phyloP scores from a whole-genome alignment of 768 basidiomycete genomes.

The Leccinum longicurvipes region DNA sequence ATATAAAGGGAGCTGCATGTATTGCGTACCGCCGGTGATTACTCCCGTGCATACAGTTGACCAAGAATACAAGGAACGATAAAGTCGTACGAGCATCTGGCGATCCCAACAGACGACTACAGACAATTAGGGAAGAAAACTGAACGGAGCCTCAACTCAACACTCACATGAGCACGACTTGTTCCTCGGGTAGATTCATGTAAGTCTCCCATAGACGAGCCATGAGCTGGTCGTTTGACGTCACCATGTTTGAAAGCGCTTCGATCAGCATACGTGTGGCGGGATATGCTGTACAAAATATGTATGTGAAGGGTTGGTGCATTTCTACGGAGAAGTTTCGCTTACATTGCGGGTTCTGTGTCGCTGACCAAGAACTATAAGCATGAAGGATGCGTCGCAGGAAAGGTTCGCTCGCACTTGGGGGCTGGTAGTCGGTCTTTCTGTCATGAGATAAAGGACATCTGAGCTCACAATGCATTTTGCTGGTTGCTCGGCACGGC shows the following conservation, averaged over 20 bases:
- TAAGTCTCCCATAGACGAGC: constrained; percentile 62
- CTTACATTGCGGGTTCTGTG: constrained; percentile 60
- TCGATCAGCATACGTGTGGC: constrained; percentile 70
- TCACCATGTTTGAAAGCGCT: constrained; percentile 80
- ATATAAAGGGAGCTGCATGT: constrained; percentile 5
- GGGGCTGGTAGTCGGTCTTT: constrained; percentile 2
- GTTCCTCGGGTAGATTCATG: constrained; percentile 66
- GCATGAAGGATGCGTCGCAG: constrained; percentile 66
- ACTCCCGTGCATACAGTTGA: constrained; percentile 67
- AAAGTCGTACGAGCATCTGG: constrained; percentile 60
- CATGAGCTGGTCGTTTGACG: constrained; percentile 60
- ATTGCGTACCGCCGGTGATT: constrained; percentile 51
- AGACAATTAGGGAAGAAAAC: constrained; percentile 7
- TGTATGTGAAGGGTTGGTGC: background rate
- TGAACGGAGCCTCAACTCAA: constrained; percentile 12
- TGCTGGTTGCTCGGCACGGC: constrained; percentile 70
- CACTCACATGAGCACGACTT: constrained; percentile 70
- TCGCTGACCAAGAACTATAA: constrained; percentile 73
- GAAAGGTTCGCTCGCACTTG: constrained; percentile 67
- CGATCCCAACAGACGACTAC: constrained; percentile 59
- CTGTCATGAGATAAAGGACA: background rate
- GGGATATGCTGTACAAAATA: constrained; percentile 46
- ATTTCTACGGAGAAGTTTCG: constrained; percentile 6
- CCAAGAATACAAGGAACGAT: constrained; percentile 64
- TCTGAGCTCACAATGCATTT: constrained; percentile 61